phyloP scores from a whole-genome alignment of 257 asterid genomes.

The Cinchona pubescens region DNA sequence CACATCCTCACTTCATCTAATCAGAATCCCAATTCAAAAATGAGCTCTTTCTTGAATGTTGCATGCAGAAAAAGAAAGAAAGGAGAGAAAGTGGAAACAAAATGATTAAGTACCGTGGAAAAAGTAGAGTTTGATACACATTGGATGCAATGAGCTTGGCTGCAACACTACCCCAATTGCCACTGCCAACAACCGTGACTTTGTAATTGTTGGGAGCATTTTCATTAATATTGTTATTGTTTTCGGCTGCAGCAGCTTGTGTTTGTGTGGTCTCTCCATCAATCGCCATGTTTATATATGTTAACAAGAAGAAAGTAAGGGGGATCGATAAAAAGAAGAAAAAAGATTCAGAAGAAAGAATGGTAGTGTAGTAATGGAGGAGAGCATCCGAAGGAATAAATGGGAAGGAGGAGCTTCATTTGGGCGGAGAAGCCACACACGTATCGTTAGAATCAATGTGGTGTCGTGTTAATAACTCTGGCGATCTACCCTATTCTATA shows the following conservation, averaged over 20 bases:
- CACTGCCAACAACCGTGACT: constrained; percentile 85
- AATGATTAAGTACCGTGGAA: constrained; percentile 56
- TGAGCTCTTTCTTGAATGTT: neutral
- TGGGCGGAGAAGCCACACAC: constrained; percentile 57
- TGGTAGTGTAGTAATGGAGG: too few species aligned
- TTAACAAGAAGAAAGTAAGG: neutral
- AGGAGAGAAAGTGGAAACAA: too few species aligned
- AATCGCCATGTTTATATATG: too few species aligned
- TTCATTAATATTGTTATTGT: constrained; percentile 16
- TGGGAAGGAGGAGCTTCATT: constrained; percentile 29
- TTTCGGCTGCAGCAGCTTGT: constrained; percentile 1
- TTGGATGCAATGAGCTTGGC: constrained; percentile 84
- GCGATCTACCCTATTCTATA: too few species aligned
- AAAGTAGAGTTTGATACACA: constrained; percentile 46
- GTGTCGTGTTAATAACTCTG: too few species aligned
- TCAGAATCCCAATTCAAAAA: constrained; percentile 8
- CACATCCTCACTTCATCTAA: constrained; percentile 86
- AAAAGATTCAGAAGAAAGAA: too few species aligned
- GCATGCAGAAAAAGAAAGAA: neutral
- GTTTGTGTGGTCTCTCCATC: too few species aligned
- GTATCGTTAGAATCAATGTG: constrained; percentile 50
- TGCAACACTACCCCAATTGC: constrained; percentile 95
- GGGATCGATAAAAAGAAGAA: too few species aligned
- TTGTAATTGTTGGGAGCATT: constrained; percentile 35
- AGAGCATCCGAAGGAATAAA: constrained; percentile 24